A percentile compares a stretch with the other conserved stretches of the same genome.
Evolutionary conservation across 331 rosid species (phyloP).

Genomic region (Dryas integrifolia): DNA sequence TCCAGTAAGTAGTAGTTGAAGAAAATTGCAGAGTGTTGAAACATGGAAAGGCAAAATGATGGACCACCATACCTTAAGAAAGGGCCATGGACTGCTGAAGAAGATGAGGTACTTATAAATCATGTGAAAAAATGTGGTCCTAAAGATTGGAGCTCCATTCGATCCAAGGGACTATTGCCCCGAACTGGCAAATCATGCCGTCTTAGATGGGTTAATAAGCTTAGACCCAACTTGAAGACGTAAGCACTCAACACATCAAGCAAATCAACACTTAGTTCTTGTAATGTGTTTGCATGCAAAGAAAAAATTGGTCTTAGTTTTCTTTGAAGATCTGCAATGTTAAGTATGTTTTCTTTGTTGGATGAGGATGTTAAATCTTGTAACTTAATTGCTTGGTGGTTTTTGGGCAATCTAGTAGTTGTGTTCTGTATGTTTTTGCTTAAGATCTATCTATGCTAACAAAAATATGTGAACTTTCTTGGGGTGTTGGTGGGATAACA

Average conservation of each 20-base stretch:
- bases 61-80: slow-evolving; percentile 17
- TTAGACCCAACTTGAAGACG: slow-evolving; percentile 34
- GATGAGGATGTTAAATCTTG: too few species aligned
- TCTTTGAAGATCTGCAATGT: too few species aligned
- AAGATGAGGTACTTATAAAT: slow-evolving; percentile 30
- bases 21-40: not conserved
- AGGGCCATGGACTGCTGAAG: slow-evolving; percentile 36
- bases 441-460: not conserved
- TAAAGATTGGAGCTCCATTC: slow-evolving; percentile 40
- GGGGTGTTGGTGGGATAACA: too few species aligned
- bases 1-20: not conserved
- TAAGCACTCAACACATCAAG: slow-evolving; percentile 3
- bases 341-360: too few species aligned
- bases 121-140: slow-evolving; percentile 31
- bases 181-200: slow-evolving; percentile 38
- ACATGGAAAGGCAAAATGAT: slow-evolving; percentile 26
- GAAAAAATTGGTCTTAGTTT: too few species aligned
- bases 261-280: too few species aligned
- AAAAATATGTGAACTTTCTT: not conserved
- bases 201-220: slow-evolving; percentile 39
- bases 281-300: too few species aligned
- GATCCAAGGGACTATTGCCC: slow-evolving; percentile 35
- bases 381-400: not conserved
- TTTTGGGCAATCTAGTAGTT: not conserved
- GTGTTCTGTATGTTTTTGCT: not conserved